Evolutionary conservation across 2,329 filamentous ascomycete species (phyloP).

Genomic region (Pseudogymnoascus destructans): DNA sequence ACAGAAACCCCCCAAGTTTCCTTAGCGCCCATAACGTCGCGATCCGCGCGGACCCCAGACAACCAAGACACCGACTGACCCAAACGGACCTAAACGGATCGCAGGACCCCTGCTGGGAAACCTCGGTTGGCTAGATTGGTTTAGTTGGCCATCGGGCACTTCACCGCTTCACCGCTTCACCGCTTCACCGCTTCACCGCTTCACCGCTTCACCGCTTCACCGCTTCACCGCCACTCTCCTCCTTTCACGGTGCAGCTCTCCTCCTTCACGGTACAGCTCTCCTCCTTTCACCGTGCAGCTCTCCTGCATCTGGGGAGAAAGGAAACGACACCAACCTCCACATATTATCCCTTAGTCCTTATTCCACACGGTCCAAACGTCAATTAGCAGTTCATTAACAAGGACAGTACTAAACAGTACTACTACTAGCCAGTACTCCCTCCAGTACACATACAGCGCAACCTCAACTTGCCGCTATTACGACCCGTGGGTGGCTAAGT

Average conservation of each 20-base stretch:
- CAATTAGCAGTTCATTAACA: background rate
- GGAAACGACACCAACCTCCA: background rate
- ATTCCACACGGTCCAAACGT: background rate
- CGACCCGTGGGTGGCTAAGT: slow-evolving; percentile 1
- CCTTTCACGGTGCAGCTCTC: too few species aligned
- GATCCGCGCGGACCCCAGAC: background rate
- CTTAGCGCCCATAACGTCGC: slow-evolving; percentile 3
- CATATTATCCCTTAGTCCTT: background rate
- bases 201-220: background rate
- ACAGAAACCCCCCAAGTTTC: background rate
- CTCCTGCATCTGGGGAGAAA: background rate
- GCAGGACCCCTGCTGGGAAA: background rate
- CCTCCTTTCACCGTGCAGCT: slow-evolving; percentile 3
- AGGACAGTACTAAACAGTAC: background rate
- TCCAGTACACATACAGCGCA: background rate
- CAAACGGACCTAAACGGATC: background rate
- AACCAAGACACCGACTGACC: background rate
- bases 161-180: too few species aligned
- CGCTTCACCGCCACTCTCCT: too few species aligned
- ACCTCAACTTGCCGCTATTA: background rate
- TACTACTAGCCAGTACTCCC: background rate
- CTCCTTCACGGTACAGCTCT: too few species aligned
- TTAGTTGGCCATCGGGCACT: background rate
- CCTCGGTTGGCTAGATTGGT: background rate
- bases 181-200: too few species aligned